Evolutionary conservation across 495 filamentous ascomycete species (phyloP).

Genomic region (Viridothelium virens): DNA sequence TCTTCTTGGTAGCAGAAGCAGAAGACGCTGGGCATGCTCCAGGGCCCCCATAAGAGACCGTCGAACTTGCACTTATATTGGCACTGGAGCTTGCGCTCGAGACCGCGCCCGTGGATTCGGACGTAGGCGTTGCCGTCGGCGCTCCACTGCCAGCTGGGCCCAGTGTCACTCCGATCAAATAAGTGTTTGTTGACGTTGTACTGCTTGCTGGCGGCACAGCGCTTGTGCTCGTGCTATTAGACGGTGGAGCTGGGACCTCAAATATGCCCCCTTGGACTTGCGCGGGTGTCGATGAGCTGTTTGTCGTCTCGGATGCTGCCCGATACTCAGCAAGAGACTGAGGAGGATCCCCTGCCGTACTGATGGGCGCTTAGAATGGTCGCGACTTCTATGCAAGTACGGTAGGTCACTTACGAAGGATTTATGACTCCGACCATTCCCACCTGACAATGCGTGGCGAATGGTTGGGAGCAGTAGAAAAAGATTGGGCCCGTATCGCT

Average conservation of each 20-base stretch:
- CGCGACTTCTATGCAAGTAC: not conserved
- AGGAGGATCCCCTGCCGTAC: conserved; percentile 6
- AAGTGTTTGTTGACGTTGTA: not conserved
- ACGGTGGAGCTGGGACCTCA: not conserved
- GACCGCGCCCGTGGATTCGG: not conserved
- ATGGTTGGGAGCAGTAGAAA: conserved; percentile 28
- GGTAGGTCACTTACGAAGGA: conserved; percentile 20
- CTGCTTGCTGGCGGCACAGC: not conserved
- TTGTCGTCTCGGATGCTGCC: not conserved
- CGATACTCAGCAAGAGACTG: not conserved
- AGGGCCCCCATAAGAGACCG: conserved; percentile 3
- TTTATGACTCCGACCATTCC: conserved; percentile 32
- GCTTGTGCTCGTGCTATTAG: not conserved
- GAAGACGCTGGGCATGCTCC: not conserved
- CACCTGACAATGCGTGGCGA: conserved; percentile 22
- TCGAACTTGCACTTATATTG: not conserved
- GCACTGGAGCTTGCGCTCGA: not conserved
- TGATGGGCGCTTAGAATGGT: not conserved
- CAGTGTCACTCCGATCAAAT: conserved; percentile 1
- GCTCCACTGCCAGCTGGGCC: not conserved
- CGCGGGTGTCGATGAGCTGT: not conserved
- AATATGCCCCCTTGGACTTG: not conserved
- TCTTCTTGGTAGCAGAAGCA: not conserved
- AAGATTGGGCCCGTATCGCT: conserved; percentile 28
- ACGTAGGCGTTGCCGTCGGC: not conserved